A percentile compares a stretch with the other conserved stretches of the same genome.
phyloP scores from a whole-genome alignment of 2,329 filamentous ascomycete species.

The Arthrobotrys sinensis region DNA sequence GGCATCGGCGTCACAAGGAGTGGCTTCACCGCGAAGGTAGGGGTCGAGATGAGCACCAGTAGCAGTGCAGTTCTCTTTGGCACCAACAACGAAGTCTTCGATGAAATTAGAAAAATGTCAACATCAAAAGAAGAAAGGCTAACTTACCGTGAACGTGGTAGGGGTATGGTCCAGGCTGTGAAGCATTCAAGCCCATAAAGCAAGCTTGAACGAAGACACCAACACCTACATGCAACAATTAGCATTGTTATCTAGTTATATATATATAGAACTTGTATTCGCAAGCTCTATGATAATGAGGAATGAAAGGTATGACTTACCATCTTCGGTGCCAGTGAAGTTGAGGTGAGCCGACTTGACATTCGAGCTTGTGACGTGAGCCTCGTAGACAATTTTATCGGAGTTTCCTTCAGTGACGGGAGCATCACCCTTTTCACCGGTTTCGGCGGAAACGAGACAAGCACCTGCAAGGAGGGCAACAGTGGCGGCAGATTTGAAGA shows the following conservation, averaged over 20 bases:
- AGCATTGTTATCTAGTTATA: background rate
- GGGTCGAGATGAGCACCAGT: constrained; percentile 81
- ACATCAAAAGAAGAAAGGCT: background rate
- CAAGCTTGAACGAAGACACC: constrained; percentile 43
- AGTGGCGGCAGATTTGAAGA: constrained; percentile 39
- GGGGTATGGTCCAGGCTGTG: constrained; percentile 48
- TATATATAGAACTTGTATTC: background rate
- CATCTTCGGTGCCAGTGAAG: constrained; percentile 50
- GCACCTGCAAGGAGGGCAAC: constrained; percentile 30
- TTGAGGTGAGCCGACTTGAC: constrained; percentile 38
- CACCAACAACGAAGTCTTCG: constrained; percentile 39
- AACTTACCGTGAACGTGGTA: constrained; percentile 55
- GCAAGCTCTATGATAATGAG: background rate
- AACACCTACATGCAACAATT: constrained; percentile 20
- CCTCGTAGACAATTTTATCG: constrained; percentile 41
- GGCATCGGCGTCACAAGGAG: constrained; percentile 73
- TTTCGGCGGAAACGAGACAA: constrained; percentile 40
- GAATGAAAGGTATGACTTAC: constrained; percentile 20
- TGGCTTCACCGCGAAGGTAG: constrained; percentile 75
- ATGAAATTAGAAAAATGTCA: background rate
- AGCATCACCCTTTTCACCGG: constrained; percentile 40
- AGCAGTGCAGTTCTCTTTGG: constrained; percentile 76
- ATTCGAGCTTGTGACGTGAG: constrained; percentile 28
- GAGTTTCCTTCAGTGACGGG: constrained; percentile 41
- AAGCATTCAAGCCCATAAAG: constrained; percentile 27